Conservation (phyloP, 2,329 filamentous ascomycete species). For the Cladosporium phlei region DNA sequence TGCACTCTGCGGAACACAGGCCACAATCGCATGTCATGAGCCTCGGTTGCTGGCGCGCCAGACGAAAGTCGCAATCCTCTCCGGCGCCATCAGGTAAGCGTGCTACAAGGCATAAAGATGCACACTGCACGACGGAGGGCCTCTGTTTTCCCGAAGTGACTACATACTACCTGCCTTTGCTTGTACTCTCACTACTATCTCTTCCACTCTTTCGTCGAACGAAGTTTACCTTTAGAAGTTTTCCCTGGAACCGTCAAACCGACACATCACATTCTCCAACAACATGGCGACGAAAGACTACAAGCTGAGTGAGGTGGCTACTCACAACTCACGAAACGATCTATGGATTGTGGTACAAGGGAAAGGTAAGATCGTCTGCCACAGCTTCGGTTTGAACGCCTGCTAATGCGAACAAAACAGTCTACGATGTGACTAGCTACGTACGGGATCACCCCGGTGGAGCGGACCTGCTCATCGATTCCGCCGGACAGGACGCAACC, state of each 20-base stretch:
- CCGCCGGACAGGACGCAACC: constrained; percentile 90
- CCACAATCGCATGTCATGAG: background rate
- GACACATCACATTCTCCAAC: background rate
- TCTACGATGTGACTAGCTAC: constrained; percentile 89
- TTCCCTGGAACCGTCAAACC: too few relatives aligned
- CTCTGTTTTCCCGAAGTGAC: background rate
- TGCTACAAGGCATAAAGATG: constrained; percentile 1
- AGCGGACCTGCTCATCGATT: constrained; percentile 89
- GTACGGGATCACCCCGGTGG: constrained; percentile 93
- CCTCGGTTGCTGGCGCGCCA: background rate
- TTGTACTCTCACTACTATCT: background rate
- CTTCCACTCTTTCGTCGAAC: too few relatives aligned
- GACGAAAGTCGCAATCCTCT: background rate
- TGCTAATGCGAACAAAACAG: constrained; percentile 35
- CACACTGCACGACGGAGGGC: background rate
- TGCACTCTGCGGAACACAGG: background rate
- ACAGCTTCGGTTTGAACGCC: background rate
- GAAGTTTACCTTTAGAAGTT: background rate
- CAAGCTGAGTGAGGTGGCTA: constrained; percentile 71
- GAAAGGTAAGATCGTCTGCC: constrained; percentile 29
- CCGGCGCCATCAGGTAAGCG: constrained; percentile 8
- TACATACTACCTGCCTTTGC: background rate
- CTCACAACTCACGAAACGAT: constrained; percentile 95
- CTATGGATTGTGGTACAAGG: constrained; percentile 97
- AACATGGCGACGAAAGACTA: constrained; percentile 1